Conservation (phyloP, 108 stramenopile species). For the Discostella pseudostelligera region DNA sequence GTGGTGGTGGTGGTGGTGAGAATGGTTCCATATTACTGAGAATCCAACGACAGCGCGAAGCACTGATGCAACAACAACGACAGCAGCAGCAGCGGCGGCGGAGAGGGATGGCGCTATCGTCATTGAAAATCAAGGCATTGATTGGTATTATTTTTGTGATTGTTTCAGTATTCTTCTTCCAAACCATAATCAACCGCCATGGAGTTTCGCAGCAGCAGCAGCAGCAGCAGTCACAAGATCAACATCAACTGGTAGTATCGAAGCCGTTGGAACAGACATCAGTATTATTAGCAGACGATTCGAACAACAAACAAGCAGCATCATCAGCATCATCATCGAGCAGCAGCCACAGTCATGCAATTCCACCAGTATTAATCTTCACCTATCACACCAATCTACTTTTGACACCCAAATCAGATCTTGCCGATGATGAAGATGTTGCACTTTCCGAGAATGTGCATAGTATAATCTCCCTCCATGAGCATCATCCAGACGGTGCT, state of each 20-base stretch:
- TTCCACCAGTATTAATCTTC: conserved; percentile 69
- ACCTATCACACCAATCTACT: conserved; percentile 70
- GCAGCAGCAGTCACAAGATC: neutral
- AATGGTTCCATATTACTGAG: neutral
- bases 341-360: conserved; percentile 29
- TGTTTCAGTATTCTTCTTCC: neutral
- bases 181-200: no score
- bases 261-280: no score
- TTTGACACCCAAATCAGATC: conserved; percentile 30
- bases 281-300: neutral
- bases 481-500: conserved; percentile 3
- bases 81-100: neutral
- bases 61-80: neutral
- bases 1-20: conserved; percentile 17
- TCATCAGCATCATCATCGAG: no score
- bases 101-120: neutral
- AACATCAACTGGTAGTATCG: no score
- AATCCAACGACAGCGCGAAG: neutral
- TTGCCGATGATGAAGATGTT: conserved; percentile 50
- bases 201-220: neutral
- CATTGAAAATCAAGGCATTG: neutral
- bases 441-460: conserved; percentile 54
- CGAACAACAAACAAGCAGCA: conserved; percentile 5
- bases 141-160: neutral
- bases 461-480: conserved; percentile 52